Evolutionary conservation across 306 rosid species (phyloP), one percentile per base, ranked within the genome.

Genomic region (Coriaria nepalensis): DNA sequence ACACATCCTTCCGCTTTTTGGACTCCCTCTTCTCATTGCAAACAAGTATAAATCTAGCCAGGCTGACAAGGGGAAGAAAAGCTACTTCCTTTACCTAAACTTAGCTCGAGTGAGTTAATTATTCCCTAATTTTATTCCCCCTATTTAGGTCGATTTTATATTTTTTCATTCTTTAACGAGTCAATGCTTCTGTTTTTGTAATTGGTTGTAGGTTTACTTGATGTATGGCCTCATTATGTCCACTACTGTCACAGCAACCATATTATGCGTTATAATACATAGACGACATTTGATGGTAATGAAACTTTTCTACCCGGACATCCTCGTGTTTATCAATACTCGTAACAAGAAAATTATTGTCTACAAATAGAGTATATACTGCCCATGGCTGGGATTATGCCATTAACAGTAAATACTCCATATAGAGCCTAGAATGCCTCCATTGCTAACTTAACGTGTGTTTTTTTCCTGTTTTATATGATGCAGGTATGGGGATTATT

Each of bases 401-500:
- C 1, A 20, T 20, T 20, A 20, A 20, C 29, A 1, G 29, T 20
- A 20, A 1, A 20, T 20, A 20, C 29, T 20, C 29, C 29, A 20
- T 20, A 3, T 20, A 20, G 1, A 20, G 29, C 29, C 29, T 20
- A 20, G 29, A 20, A 20, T 20, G 1, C 29, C 1, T 20, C 29
- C 29, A 20, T 20, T 20, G 29, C 29, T 20, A 20, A 20, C 29
- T 20, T 20, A 20, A 20, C 29, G 29, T 20, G 1, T 52, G 49
- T 41, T 56, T 59, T 59, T 15, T 63, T 8, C 35, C 37, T 40
- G 46, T 49, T 45, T 48, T 12, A 37, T 48, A 40, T 33, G 41
- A 52, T 65, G 76, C 80, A 90, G 97, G 97, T 84, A 15, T 90
- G 97, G 97, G 97, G 95, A 37, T 75, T 90, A 69, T 90, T 90